These are phyloP conservation scores for Dendrocalamus sinicus DNA, from an alignment of 176 grass and related monocot species.

Conservation along the genomic window DNA sequence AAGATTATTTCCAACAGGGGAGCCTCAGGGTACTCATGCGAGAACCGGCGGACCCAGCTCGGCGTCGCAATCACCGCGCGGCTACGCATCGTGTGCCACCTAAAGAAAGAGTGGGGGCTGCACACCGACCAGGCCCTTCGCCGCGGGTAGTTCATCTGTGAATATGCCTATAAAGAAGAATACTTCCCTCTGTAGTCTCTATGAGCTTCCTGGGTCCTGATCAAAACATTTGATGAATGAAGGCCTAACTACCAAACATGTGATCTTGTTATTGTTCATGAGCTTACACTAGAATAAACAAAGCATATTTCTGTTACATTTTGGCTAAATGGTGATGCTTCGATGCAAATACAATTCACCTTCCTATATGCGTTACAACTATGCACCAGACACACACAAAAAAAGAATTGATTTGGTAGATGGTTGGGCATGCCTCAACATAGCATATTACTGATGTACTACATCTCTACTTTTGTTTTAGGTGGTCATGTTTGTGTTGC, in stretches of 20 bases:
- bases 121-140: conserved; percentile 52
- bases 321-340: background rate
- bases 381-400: background rate
- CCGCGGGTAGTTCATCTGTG: conserved; percentile 67
- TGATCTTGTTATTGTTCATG: background rate
- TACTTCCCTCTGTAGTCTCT: background rate
- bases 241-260: background rate
- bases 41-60: conserved; percentile 60
- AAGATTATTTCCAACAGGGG: too few species aligned
- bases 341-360: background rate
- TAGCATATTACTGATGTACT: background rate
- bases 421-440: background rate
- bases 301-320: background rate
- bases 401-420: background rate
- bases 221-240: background rate
- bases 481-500: background rate
- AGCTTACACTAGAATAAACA: background rate
- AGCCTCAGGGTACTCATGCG: conserved; percentile 51
- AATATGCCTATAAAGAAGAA: conserved; percentile 67
- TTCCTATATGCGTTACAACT: background rate
- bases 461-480: background rate
- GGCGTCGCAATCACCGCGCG: conserved; percentile 49
- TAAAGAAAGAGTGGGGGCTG: conserved; percentile 81
- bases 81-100: conserved; percentile 63
- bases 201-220: conserved; percentile 4